These are phyloP conservation scores for Aureobasidium sp. DNA, from an alignment of 2,329 filamentous ascomycete genomes.

Conservation along the genomic window DNA sequence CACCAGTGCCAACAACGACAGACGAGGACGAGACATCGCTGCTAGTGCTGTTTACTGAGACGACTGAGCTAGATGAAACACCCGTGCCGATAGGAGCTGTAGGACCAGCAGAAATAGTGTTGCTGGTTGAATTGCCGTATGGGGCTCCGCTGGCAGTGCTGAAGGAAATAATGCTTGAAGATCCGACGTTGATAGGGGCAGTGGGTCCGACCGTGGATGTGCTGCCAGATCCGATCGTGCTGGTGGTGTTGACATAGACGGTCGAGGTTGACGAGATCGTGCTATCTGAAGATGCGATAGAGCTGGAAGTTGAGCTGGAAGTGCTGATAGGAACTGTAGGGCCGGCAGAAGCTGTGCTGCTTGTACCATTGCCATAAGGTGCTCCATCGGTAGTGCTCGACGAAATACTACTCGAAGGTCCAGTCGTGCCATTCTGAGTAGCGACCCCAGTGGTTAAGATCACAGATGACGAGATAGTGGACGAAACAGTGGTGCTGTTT, in stretches of 20 bases:
- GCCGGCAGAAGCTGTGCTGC: neutral
- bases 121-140: neutral
- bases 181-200: neutral
- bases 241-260: neutral
- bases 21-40: neutral
- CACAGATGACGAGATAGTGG: neutral
- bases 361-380: neutral
- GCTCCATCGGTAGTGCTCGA: neutral
- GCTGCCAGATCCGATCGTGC: neutral
- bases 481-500: neutral
- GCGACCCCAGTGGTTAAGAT: neutral
- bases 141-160: neutral
- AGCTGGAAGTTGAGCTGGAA: neutral
- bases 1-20: neutral
- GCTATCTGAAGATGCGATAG: neutral
- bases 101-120: neutral
- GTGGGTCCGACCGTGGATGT: neutral
- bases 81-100: neutral
- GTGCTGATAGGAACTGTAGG: neutral
- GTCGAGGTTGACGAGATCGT: neutral
- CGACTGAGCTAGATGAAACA: neutral
- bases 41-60: neutral
- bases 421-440: neutral
- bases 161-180: neutral
- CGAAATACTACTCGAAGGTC: neutral